Conservation (phyloP, 305 asterid genomes). For the Fraxinus platypoda region DNA sequence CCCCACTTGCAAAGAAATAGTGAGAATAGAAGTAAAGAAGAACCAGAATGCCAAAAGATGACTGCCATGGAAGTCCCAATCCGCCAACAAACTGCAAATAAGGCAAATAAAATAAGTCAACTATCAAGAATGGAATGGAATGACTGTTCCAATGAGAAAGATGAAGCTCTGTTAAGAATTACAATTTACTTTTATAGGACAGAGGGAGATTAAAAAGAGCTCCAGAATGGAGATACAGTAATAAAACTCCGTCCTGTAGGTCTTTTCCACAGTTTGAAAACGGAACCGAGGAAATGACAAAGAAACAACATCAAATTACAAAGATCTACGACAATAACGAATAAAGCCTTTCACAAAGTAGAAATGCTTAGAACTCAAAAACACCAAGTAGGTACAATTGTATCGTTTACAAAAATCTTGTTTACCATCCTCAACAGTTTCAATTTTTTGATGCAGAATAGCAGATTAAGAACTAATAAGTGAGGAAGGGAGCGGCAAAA, state of each 20-base stretch:
- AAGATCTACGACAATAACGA: background rate
- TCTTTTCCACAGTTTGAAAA: background rate
- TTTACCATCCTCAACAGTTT: background rate
- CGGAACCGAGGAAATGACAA: background rate
- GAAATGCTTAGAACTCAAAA: background rate
- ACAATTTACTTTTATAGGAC: background rate
- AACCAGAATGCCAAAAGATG: conserved; percentile 86
- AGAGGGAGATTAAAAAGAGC: background rate
- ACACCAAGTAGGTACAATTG: background rate
- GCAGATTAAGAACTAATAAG: background rate
- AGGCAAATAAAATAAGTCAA: conserved; percentile 1
- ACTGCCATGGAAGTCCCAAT: conserved; percentile 96
- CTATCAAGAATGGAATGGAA: background rate
- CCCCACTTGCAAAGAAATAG: conserved; percentile 98
- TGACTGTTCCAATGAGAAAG: background rate
- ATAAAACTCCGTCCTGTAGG: background rate
- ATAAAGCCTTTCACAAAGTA: background rate
- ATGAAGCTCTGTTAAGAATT: background rate
- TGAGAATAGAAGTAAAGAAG: conserved; percentile 96
- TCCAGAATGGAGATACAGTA: background rate
- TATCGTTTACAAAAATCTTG: background rate
- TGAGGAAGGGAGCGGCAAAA: background rate
- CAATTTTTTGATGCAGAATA: background rate
- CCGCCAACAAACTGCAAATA: conserved; percentile 85
- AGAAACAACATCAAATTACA: background rate